These are phyloP conservation scores for Acanthamoeba royreba DNA, from an alignment of 208 protist species.

Conservation along the genomic window DNA sequence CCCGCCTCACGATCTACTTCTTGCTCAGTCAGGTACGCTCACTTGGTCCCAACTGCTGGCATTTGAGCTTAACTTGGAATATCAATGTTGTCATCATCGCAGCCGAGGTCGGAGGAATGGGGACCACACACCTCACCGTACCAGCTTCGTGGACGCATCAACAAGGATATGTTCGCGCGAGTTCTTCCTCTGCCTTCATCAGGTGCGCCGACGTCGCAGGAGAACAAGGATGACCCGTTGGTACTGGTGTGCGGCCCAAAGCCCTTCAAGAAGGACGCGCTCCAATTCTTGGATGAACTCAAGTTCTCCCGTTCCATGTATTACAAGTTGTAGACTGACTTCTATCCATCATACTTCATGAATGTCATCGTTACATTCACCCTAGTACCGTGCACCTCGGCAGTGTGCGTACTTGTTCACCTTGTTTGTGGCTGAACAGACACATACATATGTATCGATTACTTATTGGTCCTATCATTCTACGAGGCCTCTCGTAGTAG, in stretches of 20 bases:
- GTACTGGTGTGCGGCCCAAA: neutral
- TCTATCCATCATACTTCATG: too few relatives aligned
- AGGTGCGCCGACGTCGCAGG: neutral
- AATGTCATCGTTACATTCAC: too few relatives aligned
- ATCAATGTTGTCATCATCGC: neutral
- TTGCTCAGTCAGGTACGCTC: neutral
- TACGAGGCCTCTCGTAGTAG: too few relatives aligned
- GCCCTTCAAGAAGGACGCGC: conserved; percentile 27
- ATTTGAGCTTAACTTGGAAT: too few relatives aligned
- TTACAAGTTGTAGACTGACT: conserved; percentile 8
- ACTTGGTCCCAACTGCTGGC: neutral
- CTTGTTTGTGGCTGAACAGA: too few relatives aligned
- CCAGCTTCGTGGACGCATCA: neutral
- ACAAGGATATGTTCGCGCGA: neutral
- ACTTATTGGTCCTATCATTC: too few relatives aligned
- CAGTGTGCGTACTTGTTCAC: too few relatives aligned
- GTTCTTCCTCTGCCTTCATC: neutral
- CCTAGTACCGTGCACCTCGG: too few relatives aligned
- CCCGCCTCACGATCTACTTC: neutral
- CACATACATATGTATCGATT: too few relatives aligned
- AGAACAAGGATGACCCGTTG: neutral
- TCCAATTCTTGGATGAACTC: neutral
- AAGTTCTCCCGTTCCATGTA: neutral
- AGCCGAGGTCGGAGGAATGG: neutral
- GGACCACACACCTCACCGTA: neutral